Conservation (phyloP, 1,284 basidiomycete species). For the Puccinia polysora region DNA sequence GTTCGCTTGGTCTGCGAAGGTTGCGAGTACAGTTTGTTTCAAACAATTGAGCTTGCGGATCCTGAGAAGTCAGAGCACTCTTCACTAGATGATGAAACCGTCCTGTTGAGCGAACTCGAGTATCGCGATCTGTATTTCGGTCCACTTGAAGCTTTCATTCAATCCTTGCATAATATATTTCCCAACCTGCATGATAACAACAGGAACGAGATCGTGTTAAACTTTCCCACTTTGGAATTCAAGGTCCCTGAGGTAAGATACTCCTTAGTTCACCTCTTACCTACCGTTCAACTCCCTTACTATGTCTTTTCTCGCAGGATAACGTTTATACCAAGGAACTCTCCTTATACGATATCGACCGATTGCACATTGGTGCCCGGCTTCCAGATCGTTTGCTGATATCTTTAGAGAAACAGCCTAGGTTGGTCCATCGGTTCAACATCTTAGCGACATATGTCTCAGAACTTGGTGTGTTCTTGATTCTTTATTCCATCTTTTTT, state of each 20-base stretch:
- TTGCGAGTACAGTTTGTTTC: constrained; percentile 35
- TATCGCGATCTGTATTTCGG: constrained; percentile 25
- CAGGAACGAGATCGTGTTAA: constrained; percentile 30
- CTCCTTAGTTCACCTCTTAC: neutral
- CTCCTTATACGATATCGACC: constrained; percentile 38
- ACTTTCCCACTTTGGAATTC: constrained; percentile 24
- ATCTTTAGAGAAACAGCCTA: constrained; percentile 33
- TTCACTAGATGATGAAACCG: neutral
- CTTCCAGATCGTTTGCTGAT: constrained; percentile 21
- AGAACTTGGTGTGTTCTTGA: constrained; percentile 21
- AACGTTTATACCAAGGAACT: constrained; percentile 33
- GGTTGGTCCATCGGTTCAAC: constrained; percentile 41
- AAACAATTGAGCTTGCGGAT: neutral
- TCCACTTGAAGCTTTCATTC: constrained; percentile 14
- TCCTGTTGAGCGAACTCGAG: constrained; percentile 19
- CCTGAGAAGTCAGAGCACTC: neutral
- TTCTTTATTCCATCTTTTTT: no score
- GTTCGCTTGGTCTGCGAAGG: constrained; percentile 28
- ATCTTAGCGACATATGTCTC: constrained; percentile 30
- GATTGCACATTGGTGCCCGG: constrained; percentile 34
- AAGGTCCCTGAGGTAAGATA: constrained; percentile 26
- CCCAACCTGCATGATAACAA: constrained; percentile 19
- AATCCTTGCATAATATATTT: constrained; percentile 27
- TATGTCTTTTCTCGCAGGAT: constrained; percentile 6
- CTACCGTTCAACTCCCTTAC: neutral